Conservation (phyloP, 2,329 filamentous ascomycete species). For the Stagonosporopsis cucurbitacearum region DNA sequence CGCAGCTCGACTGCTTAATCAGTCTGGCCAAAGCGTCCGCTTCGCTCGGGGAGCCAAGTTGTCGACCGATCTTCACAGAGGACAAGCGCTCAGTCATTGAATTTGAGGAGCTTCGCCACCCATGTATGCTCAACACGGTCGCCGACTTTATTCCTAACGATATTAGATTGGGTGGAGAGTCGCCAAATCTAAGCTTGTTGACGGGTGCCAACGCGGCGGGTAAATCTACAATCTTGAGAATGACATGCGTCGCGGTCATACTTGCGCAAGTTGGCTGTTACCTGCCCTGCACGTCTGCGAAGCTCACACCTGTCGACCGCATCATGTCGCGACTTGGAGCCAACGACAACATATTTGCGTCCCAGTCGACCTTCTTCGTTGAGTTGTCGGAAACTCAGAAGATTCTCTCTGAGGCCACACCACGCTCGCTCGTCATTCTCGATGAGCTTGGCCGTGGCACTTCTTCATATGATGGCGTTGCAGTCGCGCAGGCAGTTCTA, state of each 20-base stretch:
- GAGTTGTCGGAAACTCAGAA: slow-evolving; percentile 98
- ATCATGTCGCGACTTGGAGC: slow-evolving; percentile 99
- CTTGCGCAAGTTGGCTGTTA: slow-evolving; percentile 97
- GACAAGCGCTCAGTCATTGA: slow-evolving; percentile 86
- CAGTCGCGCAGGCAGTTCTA: slow-evolving; percentile 95
- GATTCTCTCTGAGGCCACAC: slow-evolving; percentile 91
- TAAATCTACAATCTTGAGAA: slow-evolving; percentile 93
- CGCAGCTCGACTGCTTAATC: slow-evolving; percentile 93
- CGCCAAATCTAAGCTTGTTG: slow-evolving; percentile 84
- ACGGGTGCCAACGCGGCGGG: slow-evolving; percentile 97
- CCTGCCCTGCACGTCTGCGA: slow-evolving; percentile 81
- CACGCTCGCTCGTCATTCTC: slow-evolving; percentile 92
- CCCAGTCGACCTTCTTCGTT: slow-evolving; percentile 97
- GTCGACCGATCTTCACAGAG: slow-evolving; percentile 86
- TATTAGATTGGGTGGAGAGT: slow-evolving; percentile 80
- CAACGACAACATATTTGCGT: slow-evolving; percentile 98
- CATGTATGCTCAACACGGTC: slow-evolving; percentile 88
- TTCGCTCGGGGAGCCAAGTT: slow-evolving; percentile 83
- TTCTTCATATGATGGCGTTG: slow-evolving; percentile 93
- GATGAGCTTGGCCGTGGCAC: slow-evolving; percentile 96
- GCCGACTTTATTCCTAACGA: slow-evolving; percentile 97
- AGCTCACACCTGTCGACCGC: slow-evolving; percentile 87
- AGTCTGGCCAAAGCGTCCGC: slow-evolving; percentile 88
- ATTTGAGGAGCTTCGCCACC: slow-evolving; percentile 90
- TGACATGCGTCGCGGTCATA: slow-evolving; percentile 97